These are phyloP conservation scores for Friedmanniomyces endolithicus DNA, from an alignment of 495 filamentous ascomycete species.

Conservation along the genomic window DNA sequence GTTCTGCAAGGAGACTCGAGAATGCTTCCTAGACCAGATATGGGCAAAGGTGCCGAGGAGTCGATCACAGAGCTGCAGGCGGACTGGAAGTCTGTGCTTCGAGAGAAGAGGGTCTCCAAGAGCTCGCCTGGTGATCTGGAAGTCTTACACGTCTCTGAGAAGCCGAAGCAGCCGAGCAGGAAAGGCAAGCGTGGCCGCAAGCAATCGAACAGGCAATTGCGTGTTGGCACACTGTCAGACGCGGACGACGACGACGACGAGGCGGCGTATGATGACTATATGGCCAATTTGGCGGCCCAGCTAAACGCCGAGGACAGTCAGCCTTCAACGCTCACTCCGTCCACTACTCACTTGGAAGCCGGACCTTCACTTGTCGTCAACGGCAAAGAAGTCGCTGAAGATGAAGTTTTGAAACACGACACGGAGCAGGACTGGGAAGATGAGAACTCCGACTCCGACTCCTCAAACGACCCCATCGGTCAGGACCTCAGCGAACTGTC, in stretches of 20 bases:
- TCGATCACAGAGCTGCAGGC: slow-evolving; percentile 8
- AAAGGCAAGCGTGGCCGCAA: slow-evolving; percentile 15
- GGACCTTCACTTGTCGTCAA: slow-evolving; percentile 14
- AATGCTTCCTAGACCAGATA: neutral
- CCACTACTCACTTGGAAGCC: neutral
- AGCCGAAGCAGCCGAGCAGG: slow-evolving; percentile 4
- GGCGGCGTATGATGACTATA: slow-evolving; percentile 19
- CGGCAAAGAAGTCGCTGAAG: slow-evolving; percentile 9
- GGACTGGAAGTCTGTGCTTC: slow-evolving; percentile 1
- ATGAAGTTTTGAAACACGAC: slow-evolving; percentile 2
- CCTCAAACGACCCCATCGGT: slow-evolving; percentile 3
- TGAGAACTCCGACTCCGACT: neutral
- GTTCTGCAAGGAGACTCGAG: neutral
- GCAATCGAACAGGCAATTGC: slow-evolving; percentile 11
- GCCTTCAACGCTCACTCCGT: neutral
- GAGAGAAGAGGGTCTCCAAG: slow-evolving; percentile 6
- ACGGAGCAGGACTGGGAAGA: slow-evolving; percentile 3
- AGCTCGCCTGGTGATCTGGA: neutral
- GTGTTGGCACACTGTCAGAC: slow-evolving; percentile 11
- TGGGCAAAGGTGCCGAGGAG: slow-evolving; percentile 2
- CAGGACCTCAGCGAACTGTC: slow-evolving; percentile 7
- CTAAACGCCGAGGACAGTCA: slow-evolving; percentile 1
- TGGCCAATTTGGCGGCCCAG: slow-evolving; percentile 17
- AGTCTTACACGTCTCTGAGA: neutral
- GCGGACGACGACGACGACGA: slow-evolving; percentile 22